Conservation (phyloP, 768 basidiomycete genomes). For the Agaricus subrufescens region DNA sequence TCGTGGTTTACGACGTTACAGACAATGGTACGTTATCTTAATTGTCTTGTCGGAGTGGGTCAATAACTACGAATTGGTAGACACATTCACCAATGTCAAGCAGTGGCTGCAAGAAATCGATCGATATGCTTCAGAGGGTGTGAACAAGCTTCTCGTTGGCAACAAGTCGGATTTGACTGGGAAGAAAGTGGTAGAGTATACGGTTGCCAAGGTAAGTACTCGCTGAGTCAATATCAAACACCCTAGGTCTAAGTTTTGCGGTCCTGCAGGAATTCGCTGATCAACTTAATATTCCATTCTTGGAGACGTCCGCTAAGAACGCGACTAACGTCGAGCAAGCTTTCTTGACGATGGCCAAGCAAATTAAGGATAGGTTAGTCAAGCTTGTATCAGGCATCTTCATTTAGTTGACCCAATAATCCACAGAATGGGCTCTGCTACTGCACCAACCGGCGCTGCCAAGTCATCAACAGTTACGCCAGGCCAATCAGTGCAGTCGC, state of each 20-base stretch:
- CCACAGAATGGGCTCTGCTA: slow-evolving; percentile 77
- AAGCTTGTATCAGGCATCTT: background rate
- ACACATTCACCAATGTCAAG: slow-evolving; percentile 93
- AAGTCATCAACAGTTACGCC: slow-evolving; percentile 84
- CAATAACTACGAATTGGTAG: slow-evolving; percentile 32
- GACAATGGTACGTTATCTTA: slow-evolving; percentile 64
- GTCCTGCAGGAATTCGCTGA: slow-evolving; percentile 82
- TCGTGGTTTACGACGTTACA: slow-evolving; percentile 98
- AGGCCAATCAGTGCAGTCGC: slow-evolving; percentile 79
- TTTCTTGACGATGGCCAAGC: slow-evolving; percentile 98
- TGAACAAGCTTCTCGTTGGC: slow-evolving; percentile 97
- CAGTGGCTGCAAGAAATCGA: slow-evolving; percentile 94
- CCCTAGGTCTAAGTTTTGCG: slow-evolving; percentile 6
- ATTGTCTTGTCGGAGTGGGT: background rate
- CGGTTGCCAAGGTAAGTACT: slow-evolving; percentile 68
- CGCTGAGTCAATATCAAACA: background rate
- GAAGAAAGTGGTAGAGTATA: slow-evolving; percentile 94
- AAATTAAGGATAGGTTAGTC: slow-evolving; percentile 84
- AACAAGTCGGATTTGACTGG: slow-evolving; percentile 98
- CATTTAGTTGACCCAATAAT: background rate
- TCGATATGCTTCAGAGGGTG: slow-evolving; percentile 95
- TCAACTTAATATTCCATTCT: slow-evolving; percentile 88
- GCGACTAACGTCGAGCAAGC: slow-evolving; percentile 99
- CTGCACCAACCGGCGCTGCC: slow-evolving; percentile 66
- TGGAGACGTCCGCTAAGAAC: slow-evolving; percentile 99